Evolutionary conservation across 345 rosid genomes (phyloP).

Genomic region (Eucalyptus melliodora): DNA sequence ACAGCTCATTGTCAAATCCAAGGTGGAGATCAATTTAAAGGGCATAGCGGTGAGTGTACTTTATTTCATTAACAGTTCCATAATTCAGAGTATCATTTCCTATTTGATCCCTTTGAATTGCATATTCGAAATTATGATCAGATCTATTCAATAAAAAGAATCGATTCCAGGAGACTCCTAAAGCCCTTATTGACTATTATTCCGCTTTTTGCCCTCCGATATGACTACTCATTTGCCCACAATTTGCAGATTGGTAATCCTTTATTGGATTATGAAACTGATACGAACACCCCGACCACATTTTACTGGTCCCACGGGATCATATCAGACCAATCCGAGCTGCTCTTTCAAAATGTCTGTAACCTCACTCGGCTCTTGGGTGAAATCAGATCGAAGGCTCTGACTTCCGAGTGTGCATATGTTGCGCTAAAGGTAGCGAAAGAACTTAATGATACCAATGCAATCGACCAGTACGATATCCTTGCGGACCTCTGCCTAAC

Average conservation of each 20-base stretch:
- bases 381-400: too few species aligned
- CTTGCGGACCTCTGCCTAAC: conserved; percentile 20
- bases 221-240: too few species aligned
- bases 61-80: background rate
- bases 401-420: background rate
- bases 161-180: background rate
- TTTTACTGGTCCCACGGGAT: too few species aligned
- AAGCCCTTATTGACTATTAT: too few species aligned
- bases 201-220: too few species aligned
- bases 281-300: too few species aligned
- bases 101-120: background rate
- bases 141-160: background rate
- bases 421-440: background rate
- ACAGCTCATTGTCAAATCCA: conserved; percentile 5
- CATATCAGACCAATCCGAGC: too few species aligned
- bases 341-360: too few species aligned
- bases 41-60: conserved; percentile 23
- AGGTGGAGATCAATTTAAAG: conserved; percentile 8
- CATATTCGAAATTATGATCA: background rate
- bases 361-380: too few species aligned
- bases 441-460: background rate
- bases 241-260: too few species aligned
- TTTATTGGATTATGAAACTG: too few species aligned
- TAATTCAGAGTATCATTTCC: background rate
- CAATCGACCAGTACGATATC: conserved; percentile 10